A percentile compares a stretch with the other conserved stretches of the same genome.
Evolutionary conservation across 306 rosid genomes (phyloP).

Genomic region (Cucumis cinereus): DNA sequence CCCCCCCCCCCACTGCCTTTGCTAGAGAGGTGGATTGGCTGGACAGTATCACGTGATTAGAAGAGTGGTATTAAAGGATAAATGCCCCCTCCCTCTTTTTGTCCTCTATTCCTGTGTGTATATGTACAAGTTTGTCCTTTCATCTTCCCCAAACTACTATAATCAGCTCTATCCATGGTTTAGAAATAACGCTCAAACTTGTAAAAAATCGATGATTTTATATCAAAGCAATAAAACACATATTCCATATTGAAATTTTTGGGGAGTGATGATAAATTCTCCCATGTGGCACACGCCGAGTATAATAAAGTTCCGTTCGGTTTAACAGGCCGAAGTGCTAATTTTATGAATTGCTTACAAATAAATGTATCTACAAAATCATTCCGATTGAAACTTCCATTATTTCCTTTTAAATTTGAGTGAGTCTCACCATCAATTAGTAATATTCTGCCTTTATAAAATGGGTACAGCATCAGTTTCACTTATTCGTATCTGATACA

Average conservation of each 20-base stretch:
- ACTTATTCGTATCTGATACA: slow-evolving; percentile 10
- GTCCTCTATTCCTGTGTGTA: background rate
- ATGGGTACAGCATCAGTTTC: background rate
- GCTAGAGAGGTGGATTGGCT: background rate
- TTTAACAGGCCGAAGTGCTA: background rate
- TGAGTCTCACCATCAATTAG: background rate
- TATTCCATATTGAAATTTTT: background rate
- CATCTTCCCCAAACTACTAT: background rate
- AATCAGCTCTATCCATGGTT: background rate
- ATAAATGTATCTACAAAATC: background rate
- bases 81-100: slow-evolving; percentile 1
- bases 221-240: background rate
- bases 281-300: background rate
- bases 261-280: background rate
- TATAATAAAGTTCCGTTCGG: background rate
- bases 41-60: background rate
- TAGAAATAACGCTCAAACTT: background rate
- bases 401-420: background rate
- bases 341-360: background rate
- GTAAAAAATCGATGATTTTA: background rate
- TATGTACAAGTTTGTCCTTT: background rate
- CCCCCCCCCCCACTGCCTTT: too few relatives aligned
- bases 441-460: background rate
- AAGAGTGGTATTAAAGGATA: background rate
- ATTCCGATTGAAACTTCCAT: background rate